These are phyloP conservation scores for Hirsutella rhossiliensis DNA, from an alignment of 2,329 filamentous ascomycete genomes.

Conservation along the genomic window DNA sequence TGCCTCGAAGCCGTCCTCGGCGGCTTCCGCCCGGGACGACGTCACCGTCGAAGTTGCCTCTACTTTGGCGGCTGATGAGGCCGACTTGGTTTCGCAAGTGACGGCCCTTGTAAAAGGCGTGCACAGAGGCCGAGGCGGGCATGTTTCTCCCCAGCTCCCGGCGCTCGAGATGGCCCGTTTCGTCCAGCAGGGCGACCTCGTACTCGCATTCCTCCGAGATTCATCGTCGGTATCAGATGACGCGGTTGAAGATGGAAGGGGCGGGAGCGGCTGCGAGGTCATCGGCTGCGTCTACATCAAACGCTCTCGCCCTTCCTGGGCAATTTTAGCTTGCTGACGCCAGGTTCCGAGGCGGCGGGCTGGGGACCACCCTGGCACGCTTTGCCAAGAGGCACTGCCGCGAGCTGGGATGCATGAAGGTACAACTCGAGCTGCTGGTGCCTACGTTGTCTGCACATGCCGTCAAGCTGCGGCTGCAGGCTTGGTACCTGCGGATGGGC, in stretches of 20 bases:
- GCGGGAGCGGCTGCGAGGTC: not conserved
- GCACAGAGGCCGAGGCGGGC: constrained; percentile 11
- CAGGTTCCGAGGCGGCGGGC: constrained; percentile 10
- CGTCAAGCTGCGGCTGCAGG: constrained; percentile 13
- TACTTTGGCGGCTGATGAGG: constrained; percentile 7
- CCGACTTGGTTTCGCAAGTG: constrained; percentile 1
- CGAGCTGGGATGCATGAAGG: constrained; percentile 11
- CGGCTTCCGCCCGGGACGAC: not conserved
- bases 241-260: not conserved
- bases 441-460: constrained; percentile 14
- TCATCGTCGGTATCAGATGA: not conserved
- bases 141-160: constrained; percentile 15
- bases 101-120: constrained; percentile 14
- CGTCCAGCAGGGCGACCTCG: constrained; percentile 11
- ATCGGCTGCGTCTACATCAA: constrained; percentile 17
- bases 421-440: constrained; percentile 17
- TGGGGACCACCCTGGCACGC: constrained; percentile 11
- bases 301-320: constrained; percentile 8
- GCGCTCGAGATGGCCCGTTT: constrained; percentile 11
- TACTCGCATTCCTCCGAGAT: constrained; percentile 8
- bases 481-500: constrained; percentile 17
- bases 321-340: constrained; percentile 15
- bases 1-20: not conserved
- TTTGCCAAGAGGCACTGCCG: constrained; percentile 17
- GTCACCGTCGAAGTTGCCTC: constrained; percentile 11